Evolutionary conservation across 129 eudicot species (phyloP).

Genomic region (Pseudognaphalium luteoalbum): DNA sequence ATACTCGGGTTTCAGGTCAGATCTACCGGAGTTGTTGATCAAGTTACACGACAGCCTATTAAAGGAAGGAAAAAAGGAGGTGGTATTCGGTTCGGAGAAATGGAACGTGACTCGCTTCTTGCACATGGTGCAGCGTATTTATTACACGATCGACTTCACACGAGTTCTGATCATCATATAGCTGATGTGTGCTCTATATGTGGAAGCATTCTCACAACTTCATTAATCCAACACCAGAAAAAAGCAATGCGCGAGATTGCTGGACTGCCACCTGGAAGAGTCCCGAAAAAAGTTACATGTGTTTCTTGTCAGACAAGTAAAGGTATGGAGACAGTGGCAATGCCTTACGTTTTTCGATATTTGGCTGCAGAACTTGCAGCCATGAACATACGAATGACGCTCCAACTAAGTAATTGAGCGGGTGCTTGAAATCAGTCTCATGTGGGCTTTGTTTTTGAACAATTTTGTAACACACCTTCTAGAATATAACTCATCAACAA

Average conservation of each 20-base stretch:
- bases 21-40: conserved; percentile 84
- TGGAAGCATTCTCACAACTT: conserved; percentile 76
- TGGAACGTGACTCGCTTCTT: conserved; percentile 93
- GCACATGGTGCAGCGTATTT: conserved; percentile 97
- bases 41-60: conserved; percentile 83
- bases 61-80: conserved; percentile 96
- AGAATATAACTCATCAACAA: background rate
- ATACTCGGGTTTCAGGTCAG: conserved; percentile 55
- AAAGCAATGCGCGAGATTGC: conserved; percentile 43
- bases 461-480: background rate
- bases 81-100: conserved; percentile 93
- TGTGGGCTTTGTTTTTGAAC: background rate
- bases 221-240: conserved; percentile 56
- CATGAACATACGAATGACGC: conserved; percentile 80
- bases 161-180: conserved; percentile 82
- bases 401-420: conserved; percentile 59
- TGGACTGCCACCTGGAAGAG: conserved; percentile 67
- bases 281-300: conserved; percentile 73
- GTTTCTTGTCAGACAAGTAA: conserved; percentile 71
- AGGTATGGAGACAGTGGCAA: conserved; percentile 93
- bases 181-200: conserved; percentile 90
- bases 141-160: conserved; percentile 84
- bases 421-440: conserved; percentile 37
- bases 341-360: conserved; percentile 94
- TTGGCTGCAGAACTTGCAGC: conserved; percentile 91